Conservation (phyloP, 2,329 filamentous ascomycete species). For the Colletotrichum sp. region DNA sequence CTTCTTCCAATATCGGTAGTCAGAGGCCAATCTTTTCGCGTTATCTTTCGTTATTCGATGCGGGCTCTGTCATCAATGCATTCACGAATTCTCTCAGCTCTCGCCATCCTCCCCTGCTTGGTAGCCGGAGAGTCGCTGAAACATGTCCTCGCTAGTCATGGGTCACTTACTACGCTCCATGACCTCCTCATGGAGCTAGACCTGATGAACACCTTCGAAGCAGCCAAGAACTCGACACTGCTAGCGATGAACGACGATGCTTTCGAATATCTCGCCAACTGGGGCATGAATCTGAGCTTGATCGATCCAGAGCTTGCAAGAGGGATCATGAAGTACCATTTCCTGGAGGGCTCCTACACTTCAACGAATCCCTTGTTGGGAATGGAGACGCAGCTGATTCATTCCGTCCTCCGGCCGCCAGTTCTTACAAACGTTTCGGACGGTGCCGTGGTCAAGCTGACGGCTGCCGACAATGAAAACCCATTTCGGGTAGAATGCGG, state of each 20-base stretch:
- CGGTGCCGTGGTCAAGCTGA: background rate
- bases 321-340: background rate
- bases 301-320: background rate
- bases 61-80: background rate
- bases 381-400: background rate
- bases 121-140: background rate
- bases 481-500: background rate
- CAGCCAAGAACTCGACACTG: background rate
- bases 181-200: background rate
- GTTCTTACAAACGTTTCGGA: background rate
- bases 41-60: accelerated
- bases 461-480: background rate
- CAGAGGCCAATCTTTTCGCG: background rate
- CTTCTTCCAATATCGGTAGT: background rate
- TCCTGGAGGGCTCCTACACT: background rate
- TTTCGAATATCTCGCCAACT: background rate
- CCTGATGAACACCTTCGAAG: background rate
- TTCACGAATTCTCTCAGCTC: background rate
- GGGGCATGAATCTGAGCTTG: background rate
- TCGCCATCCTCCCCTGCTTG: background rate
- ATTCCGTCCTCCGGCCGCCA: background rate
- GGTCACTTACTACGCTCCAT: background rate
- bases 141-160: background rate
- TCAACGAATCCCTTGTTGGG: background rate
- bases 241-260: background rate